These are phyloP conservation scores for Sarcodon aspratus DNA, from an alignment of 768 basidiomycete genomes.

Conservation along the genomic window DNA sequence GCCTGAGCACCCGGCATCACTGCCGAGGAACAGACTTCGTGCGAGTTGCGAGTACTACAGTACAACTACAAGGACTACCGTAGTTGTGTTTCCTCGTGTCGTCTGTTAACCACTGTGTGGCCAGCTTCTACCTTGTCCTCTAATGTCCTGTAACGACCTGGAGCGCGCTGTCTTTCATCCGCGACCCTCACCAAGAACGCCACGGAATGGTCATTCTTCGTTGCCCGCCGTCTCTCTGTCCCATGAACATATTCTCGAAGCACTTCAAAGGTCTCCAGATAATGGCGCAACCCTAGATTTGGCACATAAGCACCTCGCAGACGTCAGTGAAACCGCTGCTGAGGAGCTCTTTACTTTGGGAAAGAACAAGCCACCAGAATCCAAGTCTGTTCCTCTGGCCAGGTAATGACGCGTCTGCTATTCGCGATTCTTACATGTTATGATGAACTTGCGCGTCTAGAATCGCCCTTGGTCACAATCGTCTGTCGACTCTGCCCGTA, in stretches of 20 bases:
- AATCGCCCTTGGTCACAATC: slow-evolving; percentile 81
- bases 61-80: no score
- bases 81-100: no score
- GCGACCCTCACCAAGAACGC: no score
- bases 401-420: slow-evolving; percentile 32
- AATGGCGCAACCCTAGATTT: slow-evolving; percentile 77
- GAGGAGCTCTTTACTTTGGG: slow-evolving; percentile 62
- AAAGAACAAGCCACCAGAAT: slow-evolving; percentile 30
- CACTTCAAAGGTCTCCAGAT: slow-evolving; percentile 58
- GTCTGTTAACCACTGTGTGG: no score
- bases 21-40: no score
- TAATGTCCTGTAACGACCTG: no score
- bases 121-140: no score
- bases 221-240: slow-evolving; percentile 31
- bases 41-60: no score
- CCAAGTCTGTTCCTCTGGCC: slow-evolving; percentile 38
- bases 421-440: not conserved
- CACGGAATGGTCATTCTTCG: slow-evolving; percentile 1
- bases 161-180: no score
- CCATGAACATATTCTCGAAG: slow-evolving; percentile 51
- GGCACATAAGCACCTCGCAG: slow-evolving; percentile 64
- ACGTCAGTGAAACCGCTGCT: slow-evolving; percentile 66
- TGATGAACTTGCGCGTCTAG: slow-evolving; percentile 24
- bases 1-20: no score
- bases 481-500: slow-evolving; percentile 63